Conservation (phyloP, 78 protist genomes). For the Dictyostelium firmibasis region DNA sequence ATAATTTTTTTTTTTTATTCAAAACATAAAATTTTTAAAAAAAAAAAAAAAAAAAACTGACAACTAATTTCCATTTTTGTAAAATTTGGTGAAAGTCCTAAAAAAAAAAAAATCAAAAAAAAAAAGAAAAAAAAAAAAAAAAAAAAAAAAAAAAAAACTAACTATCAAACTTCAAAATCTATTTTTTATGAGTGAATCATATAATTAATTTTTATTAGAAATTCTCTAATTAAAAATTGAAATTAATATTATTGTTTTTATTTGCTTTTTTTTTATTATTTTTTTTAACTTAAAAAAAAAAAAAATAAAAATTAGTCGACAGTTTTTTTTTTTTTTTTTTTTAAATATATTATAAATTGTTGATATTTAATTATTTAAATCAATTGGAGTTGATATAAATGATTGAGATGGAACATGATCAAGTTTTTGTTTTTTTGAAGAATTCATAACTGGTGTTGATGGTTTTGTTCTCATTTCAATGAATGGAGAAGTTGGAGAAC, state of each 20-base stretch:
- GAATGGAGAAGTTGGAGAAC: constrained; percentile 66
- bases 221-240: not conserved
- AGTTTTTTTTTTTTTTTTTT: not conserved
- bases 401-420: not conserved
- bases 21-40: too few species aligned
- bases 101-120: too few species aligned
- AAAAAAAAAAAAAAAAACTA: too few species aligned
- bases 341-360: not conserved
- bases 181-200: too few species aligned
- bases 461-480: constrained; percentile 54
- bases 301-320: not conserved
- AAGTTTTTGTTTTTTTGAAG: not conserved
- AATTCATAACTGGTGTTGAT: not conserved
- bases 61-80: too few species aligned
- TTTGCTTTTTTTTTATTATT: not conserved
- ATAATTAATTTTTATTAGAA: not conserved
- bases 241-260: not conserved
- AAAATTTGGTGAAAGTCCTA: too few species aligned
- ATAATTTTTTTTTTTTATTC: too few species aligned
- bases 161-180: too few species aligned
- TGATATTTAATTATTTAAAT: not conserved
- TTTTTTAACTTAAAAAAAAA: not conserved
- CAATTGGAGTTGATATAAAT: not conserved
- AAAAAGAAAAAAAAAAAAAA: too few species aligned
- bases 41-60: too few species aligned